A percentile compares a stretch with the other conserved stretches of the same genome.
These are phyloP conservation scores for Caulochytrium protostelioides DNA, from an alignment of 371 early-diverging fungal species.

Conservation along the genomic window DNA sequence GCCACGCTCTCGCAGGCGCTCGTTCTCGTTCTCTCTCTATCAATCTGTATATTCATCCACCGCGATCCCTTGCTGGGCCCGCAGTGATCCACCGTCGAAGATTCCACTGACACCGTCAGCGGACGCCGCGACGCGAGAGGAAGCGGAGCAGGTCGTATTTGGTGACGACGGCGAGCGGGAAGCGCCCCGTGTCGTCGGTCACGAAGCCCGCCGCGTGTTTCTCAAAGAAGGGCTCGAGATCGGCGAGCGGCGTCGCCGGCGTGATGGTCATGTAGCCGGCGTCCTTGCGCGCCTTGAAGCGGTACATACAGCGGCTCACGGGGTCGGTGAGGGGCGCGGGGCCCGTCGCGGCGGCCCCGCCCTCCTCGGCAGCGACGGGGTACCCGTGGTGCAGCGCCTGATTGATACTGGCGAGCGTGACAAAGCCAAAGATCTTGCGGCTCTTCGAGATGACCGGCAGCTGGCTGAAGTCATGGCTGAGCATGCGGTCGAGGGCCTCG, in stretches of 20 bases:
- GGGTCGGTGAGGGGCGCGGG: background rate
- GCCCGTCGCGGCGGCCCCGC: background rate
- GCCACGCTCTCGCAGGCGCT: too few relatives aligned
- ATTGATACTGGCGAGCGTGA: conserved; percentile 36
- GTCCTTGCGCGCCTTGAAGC: background rate
- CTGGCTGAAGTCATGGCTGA: conserved; percentile 62
- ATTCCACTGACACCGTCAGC: too few relatives aligned
- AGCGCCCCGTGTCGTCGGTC: conserved; percentile 55
- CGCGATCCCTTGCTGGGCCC: too few relatives aligned
- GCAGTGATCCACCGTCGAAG: too few relatives aligned
- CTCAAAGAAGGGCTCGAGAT: conserved; percentile 46
- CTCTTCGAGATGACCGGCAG: conserved; percentile 48
- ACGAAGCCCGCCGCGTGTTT: conserved; percentile 59
- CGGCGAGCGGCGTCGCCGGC: conserved; percentile 52
- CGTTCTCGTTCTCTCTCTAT: too few relatives aligned
- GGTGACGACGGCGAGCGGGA: conserved; percentile 59
- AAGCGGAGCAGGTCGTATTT: conserved; percentile 65
- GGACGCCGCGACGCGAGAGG: too few relatives aligned
- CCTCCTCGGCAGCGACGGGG: conserved; percentile 19
- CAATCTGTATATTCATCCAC: too few relatives aligned
- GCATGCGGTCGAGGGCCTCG: conserved; percentile 51
- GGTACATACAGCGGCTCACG: conserved; percentile 2
- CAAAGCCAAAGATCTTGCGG: conserved; percentile 53
- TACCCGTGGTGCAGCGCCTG: conserved; percentile 22
- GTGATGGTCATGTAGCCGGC: conserved; percentile 44